Percentiles rank a stretch among this genome's conserved stretches.
Evolutionary conservation across 345 rosid species (phyloP).

Genomic region (Eucalyptus leucophloia): DNA sequence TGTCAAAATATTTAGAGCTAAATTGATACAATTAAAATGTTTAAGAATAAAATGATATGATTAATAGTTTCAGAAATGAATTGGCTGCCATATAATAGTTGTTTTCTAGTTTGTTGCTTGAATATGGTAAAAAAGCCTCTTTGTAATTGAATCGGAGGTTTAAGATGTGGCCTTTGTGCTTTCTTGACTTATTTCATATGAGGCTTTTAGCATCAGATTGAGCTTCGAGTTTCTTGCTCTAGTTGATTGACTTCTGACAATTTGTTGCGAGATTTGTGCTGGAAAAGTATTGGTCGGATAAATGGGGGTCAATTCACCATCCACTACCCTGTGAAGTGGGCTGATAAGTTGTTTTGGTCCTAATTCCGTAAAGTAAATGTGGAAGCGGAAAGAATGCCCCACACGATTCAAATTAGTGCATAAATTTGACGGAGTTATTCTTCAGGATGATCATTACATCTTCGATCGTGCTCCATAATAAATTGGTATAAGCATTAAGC

Average conservation of each 20-base stretch:
- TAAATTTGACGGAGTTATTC: background rate
- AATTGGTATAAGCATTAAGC: background rate
- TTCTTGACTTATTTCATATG: background rate
- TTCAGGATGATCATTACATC: background rate
- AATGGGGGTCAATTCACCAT: background rate
- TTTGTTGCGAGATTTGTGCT: background rate
- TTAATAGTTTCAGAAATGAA: too few species aligned
- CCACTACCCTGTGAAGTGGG: background rate
- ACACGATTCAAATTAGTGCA: background rate
- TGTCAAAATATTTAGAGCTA: too few species aligned
- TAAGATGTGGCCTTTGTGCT: background rate
- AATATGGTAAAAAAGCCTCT: too few species aligned
- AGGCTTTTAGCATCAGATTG: background rate
- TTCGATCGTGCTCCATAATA: background rate
- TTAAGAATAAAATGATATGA: too few species aligned
- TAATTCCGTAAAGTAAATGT: background rate
- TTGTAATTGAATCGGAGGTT: too few species aligned
- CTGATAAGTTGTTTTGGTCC: background rate
- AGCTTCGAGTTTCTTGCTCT: background rate
- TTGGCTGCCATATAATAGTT: too few species aligned
- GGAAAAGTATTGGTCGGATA: background rate
- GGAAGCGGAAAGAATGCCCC: background rate
- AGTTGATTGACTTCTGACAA: background rate
- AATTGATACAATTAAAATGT: too few species aligned
- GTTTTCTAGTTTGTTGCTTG: too few species aligned